These are phyloP conservation scores for Bathelium albidoporum DNA, from an alignment of 495 filamentous ascomycete species.

Conservation along the genomic window DNA sequence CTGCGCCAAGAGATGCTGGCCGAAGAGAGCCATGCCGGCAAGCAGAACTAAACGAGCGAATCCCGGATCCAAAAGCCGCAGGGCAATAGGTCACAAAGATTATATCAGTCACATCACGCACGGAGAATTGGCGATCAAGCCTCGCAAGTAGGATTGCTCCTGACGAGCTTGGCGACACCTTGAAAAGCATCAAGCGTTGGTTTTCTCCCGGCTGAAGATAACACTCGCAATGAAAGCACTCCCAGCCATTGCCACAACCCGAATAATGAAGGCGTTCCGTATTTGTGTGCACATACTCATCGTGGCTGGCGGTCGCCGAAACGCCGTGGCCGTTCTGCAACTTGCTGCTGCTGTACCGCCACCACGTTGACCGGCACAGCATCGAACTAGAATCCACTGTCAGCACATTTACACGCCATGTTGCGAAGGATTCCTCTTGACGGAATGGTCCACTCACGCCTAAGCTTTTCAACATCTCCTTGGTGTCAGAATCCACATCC, in stretches of 20 bases:
- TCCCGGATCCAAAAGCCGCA: too few species aligned
- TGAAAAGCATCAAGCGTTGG: conserved; percentile 17
- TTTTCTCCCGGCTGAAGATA: conserved; percentile 28
- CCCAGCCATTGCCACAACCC: not conserved
- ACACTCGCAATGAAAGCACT: not conserved
- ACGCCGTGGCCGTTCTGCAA: conserved; percentile 62
- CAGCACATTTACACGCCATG: conserved; percentile 6
- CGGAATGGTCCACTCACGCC: conserved; percentile 58
- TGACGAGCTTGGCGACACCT: conserved; percentile 84
- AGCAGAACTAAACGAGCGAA: too few species aligned
- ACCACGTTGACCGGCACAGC: conserved; percentile 92
- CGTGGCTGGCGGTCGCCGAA: conserved; percentile 45
- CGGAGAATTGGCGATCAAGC: conserved; percentile 80
- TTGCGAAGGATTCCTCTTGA: not conserved
- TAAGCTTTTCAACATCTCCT: conserved; percentile 95
- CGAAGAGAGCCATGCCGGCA: too few species aligned
- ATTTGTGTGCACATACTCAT: conserved; percentile 20
- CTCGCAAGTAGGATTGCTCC: conserved; percentile 45
- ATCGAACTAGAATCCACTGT: conserved; percentile 78
- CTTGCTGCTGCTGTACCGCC: conserved; percentile 78
- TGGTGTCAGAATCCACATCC: conserved; percentile 93
- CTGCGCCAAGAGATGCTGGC: too few species aligned
- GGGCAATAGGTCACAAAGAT: too few species aligned
- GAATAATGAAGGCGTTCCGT: conserved; percentile 31
- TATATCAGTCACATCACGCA: conserved; percentile 3